Conservation (phyloP, 768 basidiomycete genomes). For the Pulveroboletus sp. region DNA sequence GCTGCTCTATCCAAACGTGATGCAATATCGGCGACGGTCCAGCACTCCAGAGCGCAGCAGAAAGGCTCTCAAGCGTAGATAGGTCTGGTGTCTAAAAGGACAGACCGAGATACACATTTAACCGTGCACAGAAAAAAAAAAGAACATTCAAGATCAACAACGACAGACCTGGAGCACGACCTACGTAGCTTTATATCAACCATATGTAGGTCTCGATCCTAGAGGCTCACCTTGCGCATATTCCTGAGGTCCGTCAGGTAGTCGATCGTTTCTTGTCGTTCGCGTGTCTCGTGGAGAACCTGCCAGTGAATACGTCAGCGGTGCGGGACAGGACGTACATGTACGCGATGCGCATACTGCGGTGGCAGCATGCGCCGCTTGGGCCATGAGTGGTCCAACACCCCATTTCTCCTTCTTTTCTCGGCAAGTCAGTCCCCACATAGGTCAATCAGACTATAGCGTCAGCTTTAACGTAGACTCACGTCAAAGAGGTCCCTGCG, state of each 20-base stretch:
- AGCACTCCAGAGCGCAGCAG: slow-evolving; percentile 21
- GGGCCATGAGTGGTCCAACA: slow-evolving; percentile 41
- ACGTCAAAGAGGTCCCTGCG: slow-evolving; percentile 40
- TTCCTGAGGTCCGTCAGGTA: slow-evolving; percentile 36
- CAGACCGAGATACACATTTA: too few species aligned
- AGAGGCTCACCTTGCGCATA: slow-evolving; percentile 38
- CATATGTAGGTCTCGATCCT: not conserved
- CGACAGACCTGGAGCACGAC: slow-evolving; percentile 37
- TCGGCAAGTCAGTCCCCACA: not conserved
- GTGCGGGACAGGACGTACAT: not conserved
- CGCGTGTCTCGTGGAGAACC: slow-evolving; percentile 39
- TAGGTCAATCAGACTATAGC: not conserved
- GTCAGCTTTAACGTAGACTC: slow-evolving; percentile 10
- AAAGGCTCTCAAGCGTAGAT: slow-evolving; percentile 31
- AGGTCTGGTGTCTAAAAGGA: slow-evolving; percentile 30
- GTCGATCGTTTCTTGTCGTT: slow-evolving; percentile 33
- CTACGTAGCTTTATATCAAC: slow-evolving; percentile 17
- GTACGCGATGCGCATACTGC: slow-evolving; percentile 25
- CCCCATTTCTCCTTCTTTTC: slow-evolving; percentile 41
- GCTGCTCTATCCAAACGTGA: slow-evolving; percentile 38
- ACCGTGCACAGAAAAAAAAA: not conserved
- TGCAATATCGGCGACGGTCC: slow-evolving; percentile 31
- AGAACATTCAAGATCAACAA: not conserved
- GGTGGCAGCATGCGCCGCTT: slow-evolving; percentile 40
- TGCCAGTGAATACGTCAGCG: slow-evolving; percentile 7